Conservation (phyloP, 2,329 filamentous ascomycete species). For the Lecanosticta acicola region DNA sequence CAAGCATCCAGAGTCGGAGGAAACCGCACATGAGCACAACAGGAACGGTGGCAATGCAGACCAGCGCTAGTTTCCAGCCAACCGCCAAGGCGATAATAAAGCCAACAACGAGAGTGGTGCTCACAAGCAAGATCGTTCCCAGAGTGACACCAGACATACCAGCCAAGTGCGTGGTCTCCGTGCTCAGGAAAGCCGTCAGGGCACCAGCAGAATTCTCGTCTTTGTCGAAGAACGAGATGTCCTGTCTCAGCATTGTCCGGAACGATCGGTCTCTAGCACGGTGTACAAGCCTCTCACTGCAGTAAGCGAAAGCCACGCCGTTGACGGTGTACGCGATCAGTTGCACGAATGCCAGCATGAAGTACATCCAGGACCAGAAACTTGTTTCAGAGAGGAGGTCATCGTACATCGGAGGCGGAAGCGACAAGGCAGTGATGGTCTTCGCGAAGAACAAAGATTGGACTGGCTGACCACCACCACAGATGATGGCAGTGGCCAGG, state of each 20-base stretch:
- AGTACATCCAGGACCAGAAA: constrained; percentile 86
- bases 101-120: constrained; percentile 71
- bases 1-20: constrained; percentile 78
- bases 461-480: constrained; percentile 72
- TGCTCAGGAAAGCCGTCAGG: constrained; percentile 81
- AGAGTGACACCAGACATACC: constrained; percentile 83
- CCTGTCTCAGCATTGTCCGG: constrained; percentile 81
- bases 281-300: constrained; percentile 80
- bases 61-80: constrained; percentile 82
- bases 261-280: constrained; percentile 79
- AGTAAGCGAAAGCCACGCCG: constrained; percentile 71
- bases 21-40: constrained; percentile 76
- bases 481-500: constrained; percentile 67
- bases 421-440: constrained; percentile 66
- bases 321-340: constrained; percentile 64
- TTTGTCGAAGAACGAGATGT: constrained; percentile 84
- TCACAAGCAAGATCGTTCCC: constrained; percentile 75
- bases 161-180: constrained; percentile 81
- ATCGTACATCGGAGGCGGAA: constrained; percentile 47
- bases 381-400: constrained; percentile 64
- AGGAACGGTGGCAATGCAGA: constrained; percentile 73
- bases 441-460: constrained; percentile 84
- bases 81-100: constrained; percentile 65
- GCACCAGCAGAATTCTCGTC: constrained; percentile 87
- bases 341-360: constrained; percentile 72